These are phyloP conservation scores for Pneumocystis wakefieldiae DNA, from an alignment of 1,139 yeast genomes.

Conservation along the genomic window DNA sequence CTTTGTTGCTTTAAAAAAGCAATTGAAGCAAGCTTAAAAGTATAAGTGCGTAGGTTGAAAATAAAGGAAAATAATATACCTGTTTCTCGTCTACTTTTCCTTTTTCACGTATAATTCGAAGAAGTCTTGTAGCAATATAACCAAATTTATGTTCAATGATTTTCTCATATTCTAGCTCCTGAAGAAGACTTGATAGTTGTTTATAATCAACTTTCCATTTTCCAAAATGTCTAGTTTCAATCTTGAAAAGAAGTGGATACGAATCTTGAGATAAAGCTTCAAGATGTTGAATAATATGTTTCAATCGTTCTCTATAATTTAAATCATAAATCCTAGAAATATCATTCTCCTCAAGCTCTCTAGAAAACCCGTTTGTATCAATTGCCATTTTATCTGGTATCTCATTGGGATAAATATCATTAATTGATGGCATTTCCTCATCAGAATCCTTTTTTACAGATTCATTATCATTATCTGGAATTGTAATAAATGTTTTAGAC, in stretches of 20 bases:
- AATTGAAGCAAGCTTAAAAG: conserved; percentile 19
- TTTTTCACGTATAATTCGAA: conserved; percentile 52
- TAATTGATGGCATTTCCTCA: conserved; percentile 8
- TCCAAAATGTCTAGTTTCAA: conserved; percentile 26
- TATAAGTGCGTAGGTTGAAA: not conserved
- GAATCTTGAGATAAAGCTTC: conserved; percentile 23
- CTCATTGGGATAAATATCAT: conserved; percentile 1
- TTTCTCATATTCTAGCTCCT: conserved; percentile 45
- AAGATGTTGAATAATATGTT: conserved; percentile 31
- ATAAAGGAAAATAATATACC: conserved; percentile 35
- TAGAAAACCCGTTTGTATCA: conserved; percentile 17
- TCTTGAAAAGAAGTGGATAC: conserved; percentile 21
- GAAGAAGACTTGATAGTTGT: conserved; percentile 26
- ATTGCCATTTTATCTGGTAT: conserved; percentile 14
- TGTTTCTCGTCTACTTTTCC: conserved; percentile 72
- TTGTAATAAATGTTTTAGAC: conserved; percentile 6
- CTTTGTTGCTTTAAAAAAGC: conserved; percentile 66
- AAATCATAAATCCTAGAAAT: conserved; percentile 20
- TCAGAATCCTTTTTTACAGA: conserved; percentile 5
- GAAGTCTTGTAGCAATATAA: conserved; percentile 42
- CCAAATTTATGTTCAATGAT: conserved; percentile 34
- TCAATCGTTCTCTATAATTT: conserved; percentile 15
- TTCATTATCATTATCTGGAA: not conserved
- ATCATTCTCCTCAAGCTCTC: conserved; percentile 19
- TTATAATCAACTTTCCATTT: conserved; percentile 30